phyloP scores from a whole-genome alignment of 495 filamentous ascomycete genomes.

The Penicillium paradoxum region DNA sequence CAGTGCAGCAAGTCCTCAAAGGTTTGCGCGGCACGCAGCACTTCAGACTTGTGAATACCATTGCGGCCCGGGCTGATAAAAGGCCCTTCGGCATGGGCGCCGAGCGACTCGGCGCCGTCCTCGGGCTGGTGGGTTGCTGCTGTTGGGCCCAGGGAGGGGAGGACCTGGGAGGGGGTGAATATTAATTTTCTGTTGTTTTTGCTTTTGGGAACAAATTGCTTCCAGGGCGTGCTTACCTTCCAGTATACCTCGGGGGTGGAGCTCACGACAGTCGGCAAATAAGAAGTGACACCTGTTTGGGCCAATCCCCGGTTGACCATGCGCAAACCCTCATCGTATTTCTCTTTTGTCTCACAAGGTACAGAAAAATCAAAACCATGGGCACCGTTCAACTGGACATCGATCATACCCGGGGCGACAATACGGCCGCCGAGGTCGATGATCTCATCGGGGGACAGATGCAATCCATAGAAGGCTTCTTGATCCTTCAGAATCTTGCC shows the following conservation, averaged over 20 bases:
- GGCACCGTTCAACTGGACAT: conserved; percentile 81
- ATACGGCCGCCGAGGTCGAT: conserved; percentile 75
- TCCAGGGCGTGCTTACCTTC: conserved; percentile 28
- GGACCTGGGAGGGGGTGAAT: conserved; percentile 38
- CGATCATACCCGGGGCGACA: conserved; percentile 75
- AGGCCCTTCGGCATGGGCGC: conserved; percentile 80
- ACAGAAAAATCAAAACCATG: conserved; percentile 84
- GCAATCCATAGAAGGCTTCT: conserved; percentile 67
- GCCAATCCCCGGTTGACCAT: conserved; percentile 64
- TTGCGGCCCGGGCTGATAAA: conserved; percentile 70
- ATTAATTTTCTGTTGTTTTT: background rate
- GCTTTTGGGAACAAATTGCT: background rate
- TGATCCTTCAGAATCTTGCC: conserved; percentile 74
- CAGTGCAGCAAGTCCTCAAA: conserved; percentile 57
- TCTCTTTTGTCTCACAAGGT: conserved; percentile 53
- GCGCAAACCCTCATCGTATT: conserved; percentile 62
- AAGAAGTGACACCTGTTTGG: conserved; percentile 75
- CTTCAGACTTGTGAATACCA: conserved; percentile 64
- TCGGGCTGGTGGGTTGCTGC: conserved; percentile 38
- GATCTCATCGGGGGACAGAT: conserved; percentile 46
- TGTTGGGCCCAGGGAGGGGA: conserved; percentile 69
- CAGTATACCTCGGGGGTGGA: conserved; percentile 66
- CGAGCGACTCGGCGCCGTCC: conserved; percentile 73
- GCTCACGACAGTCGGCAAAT: conserved; percentile 70
- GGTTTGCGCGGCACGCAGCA: conserved; percentile 50